Base-by-base conservation (phyloP, 805 yeast genomes). In the Kazachstania taianensis region DNA sequence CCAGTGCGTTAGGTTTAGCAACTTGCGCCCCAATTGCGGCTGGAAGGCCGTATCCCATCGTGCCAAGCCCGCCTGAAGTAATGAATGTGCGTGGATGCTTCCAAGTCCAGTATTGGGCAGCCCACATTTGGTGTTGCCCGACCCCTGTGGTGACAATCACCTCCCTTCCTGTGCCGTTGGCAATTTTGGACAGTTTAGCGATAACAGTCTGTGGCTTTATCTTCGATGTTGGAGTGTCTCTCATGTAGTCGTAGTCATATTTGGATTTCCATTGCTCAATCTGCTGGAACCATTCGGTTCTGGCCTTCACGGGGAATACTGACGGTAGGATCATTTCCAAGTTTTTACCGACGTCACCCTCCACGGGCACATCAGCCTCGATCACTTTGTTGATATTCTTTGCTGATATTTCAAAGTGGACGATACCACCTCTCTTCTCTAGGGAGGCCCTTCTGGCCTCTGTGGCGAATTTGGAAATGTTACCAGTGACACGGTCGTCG, bases 121-220 rank as follows among this genome's bases (percentile, higher is more conserved):
- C 94, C 98, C 98, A 89, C 98, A 89, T 89, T 69, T 89, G 98
- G 72, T 89, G 98, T 70, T 92, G 98, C 42, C 98, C 98, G 36
- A 92, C 97, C 71, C 98, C 98, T 25, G 98, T 92, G 36, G 97
- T 81, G 50, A 89, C 80, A 50, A 87, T 75, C 40, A 84, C 86
- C 49, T 82, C 87, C 54, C 75, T 82, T n/a, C 51, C 53, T 16
- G 50, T 37, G 50, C 61, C 60, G 33, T 65, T 61, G 22, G 86
- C 78, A 49, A 86, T 78, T 43, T 75, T 71, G 3, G 92, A 75
- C 38, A 92, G 71, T 62, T 83, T 89, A 30, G 70, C 61, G 45
- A 92, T 75, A 34, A 89, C 77, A 29, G 96, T 84, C 69, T 92
- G 98, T 31, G 98, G 98, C 59, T 86, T 87, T 50, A 89, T 80